These are phyloP conservation scores for Rhizophagus prolifer DNA, from an alignment of 192 early-diverging fungal species.

Conservation along the genomic window DNA sequence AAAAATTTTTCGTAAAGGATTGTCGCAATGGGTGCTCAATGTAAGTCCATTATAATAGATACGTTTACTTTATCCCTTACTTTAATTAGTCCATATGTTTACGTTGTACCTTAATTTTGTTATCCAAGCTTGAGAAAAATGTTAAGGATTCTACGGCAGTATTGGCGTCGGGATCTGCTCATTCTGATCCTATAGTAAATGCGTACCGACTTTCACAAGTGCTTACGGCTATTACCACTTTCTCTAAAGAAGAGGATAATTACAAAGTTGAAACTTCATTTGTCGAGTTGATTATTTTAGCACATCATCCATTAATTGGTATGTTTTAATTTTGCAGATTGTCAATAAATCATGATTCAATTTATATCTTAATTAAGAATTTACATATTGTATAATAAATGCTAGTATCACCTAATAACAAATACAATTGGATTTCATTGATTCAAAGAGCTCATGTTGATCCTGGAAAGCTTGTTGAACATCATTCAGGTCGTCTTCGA, in stretches of 20 bases:
- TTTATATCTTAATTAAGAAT: background rate
- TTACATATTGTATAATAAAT: conserved; percentile 31
- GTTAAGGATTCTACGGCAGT: conserved; percentile 50
- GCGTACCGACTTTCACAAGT: conserved; percentile 52
- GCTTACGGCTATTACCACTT: conserved; percentile 50
- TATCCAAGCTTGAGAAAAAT: conserved; percentile 41
- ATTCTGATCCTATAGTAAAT: conserved; percentile 35
- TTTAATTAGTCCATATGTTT: background rate
- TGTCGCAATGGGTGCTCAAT: conserved; percentile 49
- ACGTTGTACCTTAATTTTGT: background rate
- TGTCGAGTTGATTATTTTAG: conserved; percentile 47
- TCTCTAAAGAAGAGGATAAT: conserved; percentile 33
- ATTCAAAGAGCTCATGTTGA: conserved; percentile 73
- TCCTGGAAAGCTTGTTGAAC: conserved; percentile 61
- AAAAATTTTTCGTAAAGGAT: conserved; percentile 39
- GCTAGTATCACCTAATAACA: conserved; percentile 57
- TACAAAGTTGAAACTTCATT: conserved; percentile 40
- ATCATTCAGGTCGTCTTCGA: conserved; percentile 42
- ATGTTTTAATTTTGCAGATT: background rate
- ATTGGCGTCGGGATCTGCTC: conserved; percentile 30
- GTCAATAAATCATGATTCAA: conserved; percentile 8
- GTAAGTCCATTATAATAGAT: conserved; percentile 29
- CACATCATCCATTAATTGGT: conserved; percentile 55
- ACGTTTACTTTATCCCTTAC: background rate
- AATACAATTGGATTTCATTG: conserved; percentile 84